phyloP scores from a whole-genome alignment of 108 stramenopile species.

The Nannochloropsis salina region DNA sequence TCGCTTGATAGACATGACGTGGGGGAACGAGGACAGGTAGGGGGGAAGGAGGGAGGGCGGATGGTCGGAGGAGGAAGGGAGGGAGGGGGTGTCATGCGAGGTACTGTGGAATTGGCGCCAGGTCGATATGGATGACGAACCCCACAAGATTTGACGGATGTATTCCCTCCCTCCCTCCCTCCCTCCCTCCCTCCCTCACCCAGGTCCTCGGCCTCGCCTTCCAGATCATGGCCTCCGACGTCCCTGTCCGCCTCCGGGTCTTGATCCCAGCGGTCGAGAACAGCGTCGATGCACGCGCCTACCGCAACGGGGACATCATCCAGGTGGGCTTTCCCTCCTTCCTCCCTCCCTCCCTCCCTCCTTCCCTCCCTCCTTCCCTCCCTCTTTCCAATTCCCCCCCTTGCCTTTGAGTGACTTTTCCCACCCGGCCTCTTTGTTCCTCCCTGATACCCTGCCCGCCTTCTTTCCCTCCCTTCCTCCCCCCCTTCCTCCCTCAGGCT shows the following conservation, averaged over 20 bases:
- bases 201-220: slow-evolving; percentile 45
- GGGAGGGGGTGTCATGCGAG: not conserved
- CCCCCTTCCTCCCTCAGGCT: not conserved
- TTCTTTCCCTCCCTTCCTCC: not conserved
- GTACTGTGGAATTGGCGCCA: too few relatives aligned
- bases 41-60: slow-evolving; percentile 8
- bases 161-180: not conserved
- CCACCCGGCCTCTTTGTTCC: not conserved
- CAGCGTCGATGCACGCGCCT: slow-evolving; percentile 23
- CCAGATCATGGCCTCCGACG: slow-evolving; percentile 37
- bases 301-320: slow-evolving; percentile 19
- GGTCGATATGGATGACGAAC: not conserved
- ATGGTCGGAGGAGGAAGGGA: not conserved
- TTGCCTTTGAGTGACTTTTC: not conserved
- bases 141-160: not conserved
- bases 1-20: slow-evolving; percentile 41
- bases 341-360: slow-evolving; percentile 10
- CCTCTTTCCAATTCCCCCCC: not conserved
- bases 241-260: slow-evolving; percentile 37
- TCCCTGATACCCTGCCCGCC: not conserved
- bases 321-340: not conserved
- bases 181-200: not conserved
- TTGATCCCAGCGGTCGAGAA: slow-evolving; percentile 49
- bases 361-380: not conserved
- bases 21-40: not conserved